These are phyloP conservation scores for Graphilbum ipis-grandicollis DNA, from an alignment of 2,329 filamentous ascomycete species.

Conservation along the genomic window DNA sequence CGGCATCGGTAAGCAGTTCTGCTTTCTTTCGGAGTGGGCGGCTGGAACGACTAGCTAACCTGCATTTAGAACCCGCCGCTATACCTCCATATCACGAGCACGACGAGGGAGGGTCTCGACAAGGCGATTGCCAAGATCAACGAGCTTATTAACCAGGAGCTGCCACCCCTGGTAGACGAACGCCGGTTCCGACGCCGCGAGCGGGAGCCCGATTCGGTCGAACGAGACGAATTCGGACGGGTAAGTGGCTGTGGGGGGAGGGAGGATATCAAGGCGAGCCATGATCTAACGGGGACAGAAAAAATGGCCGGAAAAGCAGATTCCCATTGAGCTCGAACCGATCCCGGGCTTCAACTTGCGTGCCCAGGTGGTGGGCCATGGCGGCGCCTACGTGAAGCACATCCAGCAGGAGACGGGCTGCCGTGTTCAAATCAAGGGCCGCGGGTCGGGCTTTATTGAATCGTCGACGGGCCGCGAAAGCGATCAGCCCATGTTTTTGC, in stretches of 20 bases:
- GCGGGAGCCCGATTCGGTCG: constrained; percentile 46
- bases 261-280: constrained; percentile 5
- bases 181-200: constrained; percentile 65
- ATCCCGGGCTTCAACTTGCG: constrained; percentile 90
- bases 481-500: constrained; percentile 91
- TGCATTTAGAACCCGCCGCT: constrained; percentile 63
- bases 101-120: constrained; percentile 78
- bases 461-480: constrained; percentile 75
- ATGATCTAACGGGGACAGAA: constrained; percentile 29
- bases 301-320: constrained; percentile 97
- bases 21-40: constrained; percentile 1
- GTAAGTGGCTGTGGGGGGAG: constrained; percentile 26
- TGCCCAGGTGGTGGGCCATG: constrained; percentile 87
- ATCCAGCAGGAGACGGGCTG: constrained; percentile 93
- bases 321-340: constrained; percentile 78
- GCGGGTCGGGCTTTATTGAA: constrained; percentile 87
- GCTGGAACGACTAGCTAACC: constrained; percentile 1
- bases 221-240: constrained; percentile 79
- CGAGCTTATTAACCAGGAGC: constrained; percentile 87
- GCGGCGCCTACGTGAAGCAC: constrained; percentile 91
- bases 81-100: constrained; percentile 91
- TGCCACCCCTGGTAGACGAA: constrained; percentile 90
- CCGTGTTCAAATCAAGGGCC: constrained; percentile 95
- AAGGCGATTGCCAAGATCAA: constrained; percentile 76
- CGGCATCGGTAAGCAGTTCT: constrained; percentile 54